Base-by-base conservation (phyloP, 1,139 yeast genomes). In the Martiniozyma asiatica region DNA sequence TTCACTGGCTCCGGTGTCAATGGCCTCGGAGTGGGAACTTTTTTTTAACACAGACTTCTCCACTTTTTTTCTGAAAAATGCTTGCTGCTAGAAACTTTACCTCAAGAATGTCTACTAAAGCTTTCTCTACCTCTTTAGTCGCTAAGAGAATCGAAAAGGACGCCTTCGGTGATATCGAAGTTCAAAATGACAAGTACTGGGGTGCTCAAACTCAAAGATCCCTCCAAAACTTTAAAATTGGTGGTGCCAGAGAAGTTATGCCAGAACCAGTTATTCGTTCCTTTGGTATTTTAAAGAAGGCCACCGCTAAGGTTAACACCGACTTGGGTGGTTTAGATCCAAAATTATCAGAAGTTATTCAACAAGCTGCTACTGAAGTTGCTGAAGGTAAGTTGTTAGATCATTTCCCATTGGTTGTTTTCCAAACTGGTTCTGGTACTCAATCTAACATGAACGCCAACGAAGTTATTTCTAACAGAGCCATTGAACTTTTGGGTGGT, bases 371-470 rank as follows among this genome's bases (percentile, higher is more conserved):
- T 34, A 78, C 84, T 47, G 98, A 89, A 59, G 97, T 89, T 28
- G 67, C 81, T 33, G 82, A 77, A 46, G 98, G 98, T 44, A 81
- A 85, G 58, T 71, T 89, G 54, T 71, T 76, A 42, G 94, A 79
- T 44, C 94, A 92, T 57, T 89, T 89, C 76, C 98, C 98, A 37
- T 69, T 89, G 56, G 98, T 89, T 39, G 96, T 89, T 29, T 89
- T 82, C 76, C 98, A 89, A 65, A 89, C 98, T 37, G 98, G 98
- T 36, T 82, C 95, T 13, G 98, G 98, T 56, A 89, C 98, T 39
- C 98, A 89, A 63, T 78, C 94, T 42, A 89, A 89, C 68, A 89
- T 89, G 98, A 87, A 89, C 59, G 94, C 97, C 51, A 89, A 89
- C 57, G 98, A 89, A 63, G 98, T 89, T 44, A 89, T 89, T 51